Evolutionary conservation across 2,329 filamentous ascomycete species (phyloP), one percentile per base, ranked within the genome.

Genomic region (Orbilia blumenaviensis): DNA sequence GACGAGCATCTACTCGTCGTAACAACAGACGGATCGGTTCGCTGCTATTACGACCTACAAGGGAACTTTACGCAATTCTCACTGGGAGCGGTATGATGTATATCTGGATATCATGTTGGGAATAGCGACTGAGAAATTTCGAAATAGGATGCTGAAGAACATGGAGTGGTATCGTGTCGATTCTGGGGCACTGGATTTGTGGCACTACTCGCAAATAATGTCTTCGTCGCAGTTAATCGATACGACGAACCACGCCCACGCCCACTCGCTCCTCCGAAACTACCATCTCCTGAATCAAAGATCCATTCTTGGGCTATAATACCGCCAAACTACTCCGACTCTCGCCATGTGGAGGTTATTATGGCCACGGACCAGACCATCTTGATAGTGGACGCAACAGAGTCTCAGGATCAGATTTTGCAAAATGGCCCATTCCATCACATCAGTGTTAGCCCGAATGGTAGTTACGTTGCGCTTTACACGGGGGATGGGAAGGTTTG

Each of bases 131-230:
- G 23, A 78, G 42, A n/a, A n/a, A 12, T 12, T 63, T 69, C 67
- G 7, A 62, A n/a, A 48, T 78, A 88, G 86, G 92, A 92, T 23
- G 90, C 94, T 23, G 95, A 98, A 80, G 92, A 96, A 78, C 89
- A 91, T 80, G 92, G 94, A 25, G 94, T 99, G 18, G 87, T 89
- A 79, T 90, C 90, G n/a, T 98, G 94, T 84, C 90, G 90, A 66
- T 99, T 99, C 84, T 98, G 96, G 85, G 89, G 90, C 58, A 89
- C 89, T 29, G 95, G 95, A n/a, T 93, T 99, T 83, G 94, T 98
- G 23, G 95, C 94, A 6, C 86, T 99, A 41, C 88, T 98, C 18
- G 89, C 90, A 8, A 96, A 97, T 84, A 97, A 97, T 82, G 87
- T 90, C 50, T 85, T 99, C 41, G 87, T 99, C 48, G 89, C 92